Evolutionary conservation across 495 filamentous ascomycete genomes (phyloP).

Genomic region (Peziza echinospora): DNA sequence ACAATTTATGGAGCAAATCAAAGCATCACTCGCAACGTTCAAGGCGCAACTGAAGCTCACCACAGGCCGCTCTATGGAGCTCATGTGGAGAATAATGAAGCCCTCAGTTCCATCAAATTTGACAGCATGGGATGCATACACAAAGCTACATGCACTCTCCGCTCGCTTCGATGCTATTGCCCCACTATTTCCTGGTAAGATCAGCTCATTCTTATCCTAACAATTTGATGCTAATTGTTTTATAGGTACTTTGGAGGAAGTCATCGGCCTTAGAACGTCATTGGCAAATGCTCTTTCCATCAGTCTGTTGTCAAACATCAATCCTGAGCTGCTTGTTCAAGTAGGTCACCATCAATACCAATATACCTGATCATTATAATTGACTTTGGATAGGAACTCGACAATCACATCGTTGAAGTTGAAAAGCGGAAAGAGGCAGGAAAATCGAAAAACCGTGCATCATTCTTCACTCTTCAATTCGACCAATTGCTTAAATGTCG

Average conservation of each 20-base stretch:
- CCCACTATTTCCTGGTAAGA: conserved; percentile 24
- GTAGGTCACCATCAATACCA: background rate
- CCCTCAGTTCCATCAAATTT: conserved; percentile 39
- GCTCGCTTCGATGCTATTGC: conserved; percentile 45
- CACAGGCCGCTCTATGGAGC: conserved; percentile 68
- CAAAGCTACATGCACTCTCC: conserved; percentile 45
- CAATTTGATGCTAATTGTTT: background rate
- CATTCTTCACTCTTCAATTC: conserved; percentile 6
- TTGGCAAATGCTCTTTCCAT: conserved; percentile 30
- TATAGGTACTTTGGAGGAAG: conserved; percentile 10
- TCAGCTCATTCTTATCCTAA: conserved; percentile 1
- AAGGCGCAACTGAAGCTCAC: conserved; percentile 32
- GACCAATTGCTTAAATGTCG: conserved; percentile 13
- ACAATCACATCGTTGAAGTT: conserved; percentile 34
- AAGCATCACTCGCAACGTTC: conserved; percentile 26
- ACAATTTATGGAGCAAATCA: conserved; percentile 21
- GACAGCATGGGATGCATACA: conserved; percentile 27
- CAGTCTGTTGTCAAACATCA: conserved; percentile 24
- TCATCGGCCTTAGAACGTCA: conserved; percentile 24
- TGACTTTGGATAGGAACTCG: conserved; percentile 29
- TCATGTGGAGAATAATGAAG: conserved; percentile 51
- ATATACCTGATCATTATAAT: conserved; percentile 4
- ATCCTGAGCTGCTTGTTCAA: conserved; percentile 9
- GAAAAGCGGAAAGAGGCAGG: conserved; percentile 15
- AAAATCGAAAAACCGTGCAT: background rate